Conservation (phyloP, 2,329 filamentous ascomycete species). For the Trichophyton simii region DNA sequence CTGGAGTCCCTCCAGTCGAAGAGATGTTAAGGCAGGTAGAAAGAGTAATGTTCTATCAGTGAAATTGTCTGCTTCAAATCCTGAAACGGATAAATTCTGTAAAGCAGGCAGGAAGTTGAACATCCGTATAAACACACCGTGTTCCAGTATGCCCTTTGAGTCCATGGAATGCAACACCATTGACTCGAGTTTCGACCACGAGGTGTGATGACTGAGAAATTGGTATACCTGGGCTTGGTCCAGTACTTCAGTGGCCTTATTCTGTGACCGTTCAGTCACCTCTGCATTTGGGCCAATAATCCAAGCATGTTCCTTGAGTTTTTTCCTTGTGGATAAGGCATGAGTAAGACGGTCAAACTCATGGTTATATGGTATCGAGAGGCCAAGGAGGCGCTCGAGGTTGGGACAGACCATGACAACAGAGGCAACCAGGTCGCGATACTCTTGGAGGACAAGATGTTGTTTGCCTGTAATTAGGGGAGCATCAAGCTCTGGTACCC, state of each 20-base stretch:
- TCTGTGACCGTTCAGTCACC: conserved; percentile 25
- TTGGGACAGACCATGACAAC: conserved; percentile 48
- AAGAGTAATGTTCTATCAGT: conserved; percentile 43
- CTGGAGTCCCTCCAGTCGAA: conserved; percentile 43
- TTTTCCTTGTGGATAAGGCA: conserved; percentile 42
- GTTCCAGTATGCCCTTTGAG: conserved; percentile 36
- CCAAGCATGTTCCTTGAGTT: conserved; percentile 46
- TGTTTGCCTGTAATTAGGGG: conserved; percentile 27
- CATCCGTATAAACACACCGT: conserved; percentile 43
- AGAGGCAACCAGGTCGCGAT: conserved; percentile 42
- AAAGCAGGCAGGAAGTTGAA: conserved; percentile 42
- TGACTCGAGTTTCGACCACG: conserved; percentile 41
- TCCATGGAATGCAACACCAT: conserved; percentile 40
- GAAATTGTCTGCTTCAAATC: conserved; percentile 42
- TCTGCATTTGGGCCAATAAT: conserved; percentile 38
- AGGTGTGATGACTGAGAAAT: conserved; percentile 43
- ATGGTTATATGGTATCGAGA: conserved; percentile 41
- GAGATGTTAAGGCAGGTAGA: conserved; percentile 39
- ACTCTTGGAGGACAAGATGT: conserved; percentile 34
- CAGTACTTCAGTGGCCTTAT: conserved; percentile 26
- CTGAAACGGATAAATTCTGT: conserved; percentile 43
- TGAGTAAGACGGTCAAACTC: conserved; percentile 44
- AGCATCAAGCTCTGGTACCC: conserved; percentile 39
- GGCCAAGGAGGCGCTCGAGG: conserved; percentile 42
- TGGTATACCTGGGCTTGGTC: conserved; percentile 37